Percentiles rank a stretch among this genome's conserved stretches.
Conservation (phyloP, 75 land plant genomes). For the Larix kaempferi region DNA sequence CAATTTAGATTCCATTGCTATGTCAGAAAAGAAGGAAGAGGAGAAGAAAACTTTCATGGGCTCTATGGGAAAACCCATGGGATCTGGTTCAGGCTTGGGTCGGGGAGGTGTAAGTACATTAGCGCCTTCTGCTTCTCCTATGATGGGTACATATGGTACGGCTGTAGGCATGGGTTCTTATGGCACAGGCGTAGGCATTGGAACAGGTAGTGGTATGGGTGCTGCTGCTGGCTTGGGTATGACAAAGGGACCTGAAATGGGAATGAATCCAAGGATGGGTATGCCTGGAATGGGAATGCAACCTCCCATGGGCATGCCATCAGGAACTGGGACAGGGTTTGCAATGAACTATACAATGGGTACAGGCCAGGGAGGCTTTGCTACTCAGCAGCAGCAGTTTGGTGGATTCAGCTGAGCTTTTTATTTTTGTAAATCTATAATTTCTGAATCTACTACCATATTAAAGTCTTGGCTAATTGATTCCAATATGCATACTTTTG, state of each 20-base stretch:
- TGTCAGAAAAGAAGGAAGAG: slow-evolving; percentile 32
- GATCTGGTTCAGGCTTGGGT: slow-evolving; percentile 68
- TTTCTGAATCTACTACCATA: no score
- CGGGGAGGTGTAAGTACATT: slow-evolving; percentile 33
- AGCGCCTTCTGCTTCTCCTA: slow-evolving; percentile 23
- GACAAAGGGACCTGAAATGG: slow-evolving; percentile 16
- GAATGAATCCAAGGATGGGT: slow-evolving; percentile 10
- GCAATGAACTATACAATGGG: slow-evolving; percentile 24
- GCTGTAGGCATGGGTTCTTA: background rate
- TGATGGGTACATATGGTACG: slow-evolving; percentile 11
- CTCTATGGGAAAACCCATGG: slow-evolving; percentile 88
- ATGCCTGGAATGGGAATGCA: slow-evolving; percentile 28
- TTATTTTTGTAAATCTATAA: no score
- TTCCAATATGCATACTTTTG: no score
- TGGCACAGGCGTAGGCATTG: background rate
- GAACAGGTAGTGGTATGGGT: background rate
- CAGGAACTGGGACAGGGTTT: slow-evolving; percentile 7
- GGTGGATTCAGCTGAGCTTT: slow-evolving; percentile 34
- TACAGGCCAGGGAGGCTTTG: slow-evolving; percentile 25
- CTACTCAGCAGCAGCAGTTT: slow-evolving; percentile 28
- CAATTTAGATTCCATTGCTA: slow-evolving; percentile 51
- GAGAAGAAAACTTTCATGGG: slow-evolving; percentile 31
- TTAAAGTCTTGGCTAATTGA: no score
- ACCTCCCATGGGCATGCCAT: slow-evolving; percentile 29
- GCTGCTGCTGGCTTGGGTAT: background rate